These are phyloP conservation scores for Salix exigua DNA, from an alignment of 345 rosid genomes.

Conservation along the genomic window DNA sequence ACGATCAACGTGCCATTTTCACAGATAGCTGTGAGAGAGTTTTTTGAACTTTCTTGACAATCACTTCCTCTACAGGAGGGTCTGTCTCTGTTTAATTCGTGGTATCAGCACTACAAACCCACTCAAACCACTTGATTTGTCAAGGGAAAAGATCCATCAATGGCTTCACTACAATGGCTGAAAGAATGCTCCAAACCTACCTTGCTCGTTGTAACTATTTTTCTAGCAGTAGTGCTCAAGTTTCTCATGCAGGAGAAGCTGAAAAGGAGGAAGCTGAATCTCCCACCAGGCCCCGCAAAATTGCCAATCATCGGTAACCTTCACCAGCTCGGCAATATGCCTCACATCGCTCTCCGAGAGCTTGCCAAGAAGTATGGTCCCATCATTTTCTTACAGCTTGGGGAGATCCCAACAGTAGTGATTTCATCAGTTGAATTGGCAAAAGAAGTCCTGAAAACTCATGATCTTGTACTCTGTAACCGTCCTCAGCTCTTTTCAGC, in stretches of 20 bases:
- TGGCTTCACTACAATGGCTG: constrained; percentile 36
- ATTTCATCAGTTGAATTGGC: constrained; percentile 17
- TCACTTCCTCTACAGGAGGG: background rate
- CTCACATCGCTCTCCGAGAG: constrained; percentile 16
- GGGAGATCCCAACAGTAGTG: constrained; percentile 26
- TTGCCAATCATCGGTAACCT: constrained; percentile 29
- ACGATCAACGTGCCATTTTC: no score
- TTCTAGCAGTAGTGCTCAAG: constrained; percentile 12
- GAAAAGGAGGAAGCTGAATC: constrained; percentile 22
- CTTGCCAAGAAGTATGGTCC: constrained; percentile 23
- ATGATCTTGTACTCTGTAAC: constrained; percentile 21
- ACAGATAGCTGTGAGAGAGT: no score
- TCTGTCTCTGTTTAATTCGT: background rate
- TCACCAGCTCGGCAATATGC: constrained; percentile 19
- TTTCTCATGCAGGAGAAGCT: constrained; percentile 14
- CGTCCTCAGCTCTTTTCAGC: constrained; percentile 22
- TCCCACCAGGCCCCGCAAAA: constrained; percentile 24
- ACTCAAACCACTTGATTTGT: background rate
- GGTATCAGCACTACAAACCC: background rate
- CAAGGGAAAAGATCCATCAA: background rate
- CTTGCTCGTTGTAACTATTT: constrained; percentile 22
- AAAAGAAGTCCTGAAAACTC: constrained; percentile 21
- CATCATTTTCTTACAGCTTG: constrained; percentile 14
- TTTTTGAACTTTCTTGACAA: no score
- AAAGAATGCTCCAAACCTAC: background rate